Conservation (phyloP, 75 land plant genomes). For the Pinus albicaulis region DNA sequence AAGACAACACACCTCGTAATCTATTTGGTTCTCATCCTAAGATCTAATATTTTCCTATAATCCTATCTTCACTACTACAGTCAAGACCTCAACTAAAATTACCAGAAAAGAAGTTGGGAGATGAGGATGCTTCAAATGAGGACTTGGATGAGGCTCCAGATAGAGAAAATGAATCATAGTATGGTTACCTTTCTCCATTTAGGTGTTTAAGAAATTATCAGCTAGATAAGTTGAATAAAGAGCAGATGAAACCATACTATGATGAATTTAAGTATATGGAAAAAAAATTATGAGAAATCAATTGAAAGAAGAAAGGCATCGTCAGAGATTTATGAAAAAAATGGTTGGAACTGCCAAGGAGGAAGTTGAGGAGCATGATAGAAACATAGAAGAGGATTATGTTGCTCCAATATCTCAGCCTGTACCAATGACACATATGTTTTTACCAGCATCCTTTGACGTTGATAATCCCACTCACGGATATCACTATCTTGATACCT, state of each 20-base stretch:
- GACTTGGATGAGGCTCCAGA: slow-evolving; percentile 68
- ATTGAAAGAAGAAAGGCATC: slow-evolving; percentile 66
- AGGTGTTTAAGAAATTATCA: slow-evolving; percentile 73
- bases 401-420: slow-evolving; percentile 64
- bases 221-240: slow-evolving; percentile 65
- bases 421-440: slow-evolving; percentile 89
- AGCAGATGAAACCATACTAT: slow-evolving; percentile 73
- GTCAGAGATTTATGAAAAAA: slow-evolving; percentile 64
- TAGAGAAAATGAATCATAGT: slow-evolving; percentile 69
- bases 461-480: slow-evolving; percentile 79
- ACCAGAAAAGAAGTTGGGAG: slow-evolving; percentile 61
- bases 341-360: slow-evolving; percentile 25
- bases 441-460: slow-evolving; percentile 87
- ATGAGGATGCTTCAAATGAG: slow-evolving; percentile 72
- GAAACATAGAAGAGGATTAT: too few species aligned
- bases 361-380: too few species aligned
- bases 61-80: slow-evolving; percentile 84
- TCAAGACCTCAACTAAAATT: slow-evolving; percentile 70
- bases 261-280: slow-evolving; percentile 87
- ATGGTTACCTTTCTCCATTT: slow-evolving; percentile 88
- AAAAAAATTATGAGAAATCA: slow-evolving; percentile 87
- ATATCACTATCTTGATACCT: slow-evolving; percentile 62
- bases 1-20: slow-evolving; percentile 66
- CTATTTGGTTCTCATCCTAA: slow-evolving; percentile 71
- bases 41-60: slow-evolving; percentile 71